Percentiles rank a stretch among this genome's conserved stretches.
phyloP scores from a whole-genome alignment of 495 filamentous ascomycete genomes.

The Xylaria castorea region DNA sequence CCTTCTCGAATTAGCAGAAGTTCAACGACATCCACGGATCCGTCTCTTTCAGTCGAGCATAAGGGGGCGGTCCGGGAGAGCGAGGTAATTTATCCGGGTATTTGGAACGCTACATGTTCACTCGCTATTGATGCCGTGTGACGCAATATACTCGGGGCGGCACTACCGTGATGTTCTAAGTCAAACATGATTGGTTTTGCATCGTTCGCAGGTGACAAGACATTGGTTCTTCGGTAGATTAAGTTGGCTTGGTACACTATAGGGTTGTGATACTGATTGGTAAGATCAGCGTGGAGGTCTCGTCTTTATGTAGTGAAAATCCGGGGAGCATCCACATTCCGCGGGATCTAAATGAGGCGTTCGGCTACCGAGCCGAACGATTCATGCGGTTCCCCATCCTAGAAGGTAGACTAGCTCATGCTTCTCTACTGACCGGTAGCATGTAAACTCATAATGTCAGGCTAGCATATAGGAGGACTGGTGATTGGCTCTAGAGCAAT shows the following conservation, averaged over 20 bases:
- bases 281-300: constrained; percentile 29
- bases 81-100: constrained; percentile 32
- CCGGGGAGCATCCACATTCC: constrained; percentile 36
- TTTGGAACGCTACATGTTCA: constrained; percentile 32
- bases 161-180: constrained; percentile 36
- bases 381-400: neutral
- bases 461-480: neutral
- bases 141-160: constrained; percentile 37
- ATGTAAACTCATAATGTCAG: neutral
- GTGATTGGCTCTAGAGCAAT: neutral
- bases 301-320: constrained; percentile 32
- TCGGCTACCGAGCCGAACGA: constrained; percentile 33
- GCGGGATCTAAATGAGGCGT: constrained; percentile 30
- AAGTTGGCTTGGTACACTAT: neutral
- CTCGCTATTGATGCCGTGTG: constrained; percentile 24
- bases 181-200: constrained; percentile 30
- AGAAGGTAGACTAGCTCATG: neutral
- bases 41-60: neutral
- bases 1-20: constrained; percentile 7
- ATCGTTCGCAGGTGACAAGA: neutral
- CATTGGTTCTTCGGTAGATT: neutral
- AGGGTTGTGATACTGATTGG: constrained; percentile 15
- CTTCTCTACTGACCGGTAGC: neutral
- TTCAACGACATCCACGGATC: neutral
- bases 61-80: constrained; percentile 31